Conservation (phyloP, 768 basidiomycete genomes). For the Mycena vitilis region DNA sequence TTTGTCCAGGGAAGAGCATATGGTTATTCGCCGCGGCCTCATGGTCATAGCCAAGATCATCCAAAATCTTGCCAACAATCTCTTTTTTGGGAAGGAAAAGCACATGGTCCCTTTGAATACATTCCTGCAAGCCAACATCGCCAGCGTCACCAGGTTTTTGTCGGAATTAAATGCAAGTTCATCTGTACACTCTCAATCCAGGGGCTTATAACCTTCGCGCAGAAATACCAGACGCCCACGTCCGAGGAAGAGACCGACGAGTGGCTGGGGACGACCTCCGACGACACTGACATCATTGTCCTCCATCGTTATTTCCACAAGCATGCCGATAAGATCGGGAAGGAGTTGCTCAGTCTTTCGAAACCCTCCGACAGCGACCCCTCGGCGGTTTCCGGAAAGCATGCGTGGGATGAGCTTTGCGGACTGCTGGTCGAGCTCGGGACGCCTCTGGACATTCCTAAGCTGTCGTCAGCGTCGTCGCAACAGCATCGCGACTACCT, state of each 20-base stretch:
- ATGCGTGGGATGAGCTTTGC: slow-evolving; percentile 87
- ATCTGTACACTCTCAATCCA: neutral
- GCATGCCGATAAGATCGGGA: slow-evolving; percentile 89
- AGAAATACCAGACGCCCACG: slow-evolving; percentile 52
- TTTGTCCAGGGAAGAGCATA: slow-evolving; percentile 46
- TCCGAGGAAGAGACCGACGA: slow-evolving; percentile 74
- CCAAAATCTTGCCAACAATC: slow-evolving; percentile 94
- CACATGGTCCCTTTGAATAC: slow-evolving; percentile 86
- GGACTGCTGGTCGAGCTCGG: slow-evolving; percentile 84
- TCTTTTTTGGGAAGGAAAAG: slow-evolving; percentile 91
- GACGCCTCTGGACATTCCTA: slow-evolving; percentile 74
- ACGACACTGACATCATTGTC: slow-evolving; percentile 86
- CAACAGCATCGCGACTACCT: slow-evolving; percentile 72
- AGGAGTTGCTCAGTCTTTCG: slow-evolving; percentile 81
- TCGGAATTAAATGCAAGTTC: slow-evolving; percentile 76
- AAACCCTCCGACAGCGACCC: slow-evolving; percentile 71
- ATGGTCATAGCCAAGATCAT: slow-evolving; percentile 92
- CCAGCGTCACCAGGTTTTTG: slow-evolving; percentile 80
- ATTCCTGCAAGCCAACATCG: slow-evolving; percentile 77
- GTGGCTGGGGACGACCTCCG: slow-evolving; percentile 81
- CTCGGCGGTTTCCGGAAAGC: slow-evolving; percentile 73
- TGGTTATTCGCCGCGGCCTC: slow-evolving; percentile 77
- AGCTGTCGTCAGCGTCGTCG: slow-evolving; percentile 60
- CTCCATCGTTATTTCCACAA: slow-evolving; percentile 87
- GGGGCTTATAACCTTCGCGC: neutral